Percentiles rank a stretch among this genome's conserved stretches.
These are phyloP conservation scores for Roridomyces roridus DNA, from an alignment of 768 basidiomycete species.

Conservation along the genomic window DNA sequence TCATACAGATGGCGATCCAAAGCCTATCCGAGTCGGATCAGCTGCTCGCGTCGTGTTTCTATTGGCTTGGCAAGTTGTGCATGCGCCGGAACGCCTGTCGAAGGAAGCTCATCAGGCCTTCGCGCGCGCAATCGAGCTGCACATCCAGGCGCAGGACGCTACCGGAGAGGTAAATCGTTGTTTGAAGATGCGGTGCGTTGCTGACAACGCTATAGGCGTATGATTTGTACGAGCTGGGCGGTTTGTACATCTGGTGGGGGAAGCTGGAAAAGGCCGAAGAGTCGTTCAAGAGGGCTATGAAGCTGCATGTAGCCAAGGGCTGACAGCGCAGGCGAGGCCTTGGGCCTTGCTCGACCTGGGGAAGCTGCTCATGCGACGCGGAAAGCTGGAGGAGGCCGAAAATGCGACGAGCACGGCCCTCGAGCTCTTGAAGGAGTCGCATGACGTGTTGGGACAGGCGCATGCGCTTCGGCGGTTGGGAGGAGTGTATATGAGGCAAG, in stretches of 20 bases:
- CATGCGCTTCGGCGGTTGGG: constrained; percentile 21
- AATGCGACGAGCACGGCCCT: constrained; percentile 10
- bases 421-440: neutral
- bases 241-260: constrained; percentile 21
- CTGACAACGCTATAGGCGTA: constrained; percentile 10
- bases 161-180: constrained; percentile 16
- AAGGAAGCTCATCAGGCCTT: constrained; percentile 21
- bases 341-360: constrained; percentile 22
- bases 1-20: constrained; percentile 23
- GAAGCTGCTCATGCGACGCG: constrained; percentile 23
- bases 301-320: constrained; percentile 6
- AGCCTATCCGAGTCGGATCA: constrained; percentile 9
- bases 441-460: constrained; percentile 20
- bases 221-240: constrained; percentile 23
- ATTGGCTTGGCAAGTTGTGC: constrained; percentile 24
- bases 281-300: constrained; percentile 18
- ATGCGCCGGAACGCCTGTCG: constrained; percentile 21
- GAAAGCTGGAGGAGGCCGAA: constrained; percentile 18
- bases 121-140: constrained; percentile 7
- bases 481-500: constrained; percentile 22
- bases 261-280: constrained; percentile 17
- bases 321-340: constrained; percentile 11
- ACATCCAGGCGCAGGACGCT: constrained; percentile 11
- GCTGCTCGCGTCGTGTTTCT: constrained; percentile 19
- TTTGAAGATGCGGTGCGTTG: neutral